Base-by-base conservation (phyloP, 1,284 basidiomycete genomes). In the Ustilago trichophora region DNA sequence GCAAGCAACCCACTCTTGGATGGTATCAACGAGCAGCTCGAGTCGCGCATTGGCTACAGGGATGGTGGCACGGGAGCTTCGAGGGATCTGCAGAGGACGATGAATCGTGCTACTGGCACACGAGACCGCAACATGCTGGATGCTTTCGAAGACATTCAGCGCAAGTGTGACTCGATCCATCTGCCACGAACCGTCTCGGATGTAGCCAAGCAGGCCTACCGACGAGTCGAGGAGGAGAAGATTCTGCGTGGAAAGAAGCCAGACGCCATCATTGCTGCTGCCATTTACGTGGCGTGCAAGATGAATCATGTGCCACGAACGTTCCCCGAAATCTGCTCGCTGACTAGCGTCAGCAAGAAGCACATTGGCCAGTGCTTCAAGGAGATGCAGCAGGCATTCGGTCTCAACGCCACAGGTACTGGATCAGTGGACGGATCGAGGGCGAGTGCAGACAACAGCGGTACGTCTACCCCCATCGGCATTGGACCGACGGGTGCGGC, bases 211-310 rank as follows among this genome's bases (percentile, higher is more conserved):
- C 94, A 97, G 84, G 86, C 97, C 5, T 98, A 94, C 85, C 93
- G 95, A 83, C 91, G 94, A 42, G 92, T 92, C 21, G 93, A 98
- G 81, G 93, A 98, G 83, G 92, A 96, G 82, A 92, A 92, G 80
- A 86, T 96, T 11, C 85, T 96, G 11, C 90, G 91, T 33, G 94
- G 93, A 32, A 98, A 97, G 82, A 90, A 91, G 12, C 86, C 91
- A 68, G 91, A 94, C 56, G 93, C 93, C 1, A 89, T 96, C 78
- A 93, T 97, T 72, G 95, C 94, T 10, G 94, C 95, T 2, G 97
- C 93, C 83, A 96, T 99, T 82, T 97, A 98, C 81, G 94, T 97
- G 72, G 96, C 95, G 0, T 97, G 94, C 82, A 88, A 95, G 57
- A 91, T 94, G 82, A 92, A 91, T 13, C 90, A 92, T 73, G 93